Conservation (phyloP, 495 filamentous ascomycete genomes). For the Aspergillus taichungensis region DNA sequence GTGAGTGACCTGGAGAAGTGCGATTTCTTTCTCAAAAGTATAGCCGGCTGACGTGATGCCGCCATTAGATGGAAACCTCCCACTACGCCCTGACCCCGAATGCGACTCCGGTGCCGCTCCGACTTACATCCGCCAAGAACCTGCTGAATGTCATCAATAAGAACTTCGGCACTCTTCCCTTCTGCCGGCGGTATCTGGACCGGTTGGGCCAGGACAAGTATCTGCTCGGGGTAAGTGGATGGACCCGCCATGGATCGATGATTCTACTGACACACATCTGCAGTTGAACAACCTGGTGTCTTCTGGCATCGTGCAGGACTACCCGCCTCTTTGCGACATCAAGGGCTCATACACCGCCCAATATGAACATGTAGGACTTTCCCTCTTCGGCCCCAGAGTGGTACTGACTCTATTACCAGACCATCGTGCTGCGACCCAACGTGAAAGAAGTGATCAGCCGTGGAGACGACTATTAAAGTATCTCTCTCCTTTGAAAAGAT, state of each 20-base stretch:
- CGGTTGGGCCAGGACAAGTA: conserved; percentile 83
- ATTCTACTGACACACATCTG: conserved; percentile 12
- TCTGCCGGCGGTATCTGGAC: conserved; percentile 79
- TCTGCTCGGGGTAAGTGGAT: conserved; percentile 61
- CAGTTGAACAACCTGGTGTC: conserved; percentile 83
- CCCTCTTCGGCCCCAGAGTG: not conserved
- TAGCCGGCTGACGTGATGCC: too few species aligned
- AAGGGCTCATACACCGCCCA: conserved; percentile 95
- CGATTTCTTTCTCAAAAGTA: not conserved
- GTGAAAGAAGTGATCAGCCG: conserved; percentile 91
- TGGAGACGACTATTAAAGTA: conserved; percentile 72
- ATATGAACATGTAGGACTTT: conserved; percentile 75
- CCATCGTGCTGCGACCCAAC: conserved; percentile 75
- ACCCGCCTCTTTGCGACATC: conserved; percentile 82
- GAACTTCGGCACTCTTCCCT: conserved; percentile 85
- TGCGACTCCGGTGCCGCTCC: conserved; percentile 57
- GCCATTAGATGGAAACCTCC: conserved; percentile 52
- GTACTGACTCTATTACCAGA: conserved; percentile 45
- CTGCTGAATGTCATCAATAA: conserved; percentile 80
- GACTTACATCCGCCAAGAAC: conserved; percentile 69
- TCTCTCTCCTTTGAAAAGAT: not conserved
- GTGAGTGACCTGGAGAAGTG: conserved; percentile 29
- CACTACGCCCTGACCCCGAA: conserved; percentile 64
- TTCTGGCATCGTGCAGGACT: conserved; percentile 78
- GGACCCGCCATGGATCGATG: conserved; percentile 1